Evolutionary conservation across 345 rosid species (phyloP).

Genomic region (Hirschfeldia incana): DNA sequence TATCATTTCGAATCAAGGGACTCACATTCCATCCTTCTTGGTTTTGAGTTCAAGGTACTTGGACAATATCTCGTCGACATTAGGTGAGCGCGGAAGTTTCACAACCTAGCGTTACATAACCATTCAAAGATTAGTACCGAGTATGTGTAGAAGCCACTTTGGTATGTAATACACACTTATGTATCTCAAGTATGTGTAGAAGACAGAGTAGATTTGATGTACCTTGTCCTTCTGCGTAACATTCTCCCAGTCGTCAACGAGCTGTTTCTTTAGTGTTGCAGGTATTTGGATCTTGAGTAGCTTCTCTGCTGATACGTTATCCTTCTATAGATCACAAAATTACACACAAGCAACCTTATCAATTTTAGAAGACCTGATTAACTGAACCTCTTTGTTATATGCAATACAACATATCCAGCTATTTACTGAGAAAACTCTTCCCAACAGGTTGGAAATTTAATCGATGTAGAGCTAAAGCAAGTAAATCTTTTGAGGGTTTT

Average conservation of each 20-base stretch:
- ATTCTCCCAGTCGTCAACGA: conserved; percentile 87
- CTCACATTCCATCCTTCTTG: conserved; percentile 91
- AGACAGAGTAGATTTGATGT: conserved; percentile 12
- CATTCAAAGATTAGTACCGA: background rate
- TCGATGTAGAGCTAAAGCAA: background rate
- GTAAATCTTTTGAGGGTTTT: conserved; percentile 1
- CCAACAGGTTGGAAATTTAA: conserved; percentile 3
- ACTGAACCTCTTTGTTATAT: conserved; percentile 1
- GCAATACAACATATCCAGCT: background rate
- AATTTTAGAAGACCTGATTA: background rate
- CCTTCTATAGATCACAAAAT: conserved; percentile 48
- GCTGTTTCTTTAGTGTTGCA: conserved; percentile 73
- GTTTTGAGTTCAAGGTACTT: conserved; percentile 83
- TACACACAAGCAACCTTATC: conserved; percentile 20
- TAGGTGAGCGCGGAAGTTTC: conserved; percentile 92
- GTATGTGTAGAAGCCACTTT: background rate
- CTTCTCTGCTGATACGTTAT: conserved; percentile 59
- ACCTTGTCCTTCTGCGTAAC: conserved; percentile 88
- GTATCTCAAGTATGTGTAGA: background rate
- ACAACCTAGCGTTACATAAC: conserved; percentile 54
- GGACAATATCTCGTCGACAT: conserved; percentile 78
- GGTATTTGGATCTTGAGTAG: conserved; percentile 83
- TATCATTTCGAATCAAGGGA: background rate
- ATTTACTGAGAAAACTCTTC: background rate
- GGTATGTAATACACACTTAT: background rate